phyloP scores from a whole-genome alignment of 2,329 filamentous ascomycete genomes.

The Calonectria montana region DNA sequence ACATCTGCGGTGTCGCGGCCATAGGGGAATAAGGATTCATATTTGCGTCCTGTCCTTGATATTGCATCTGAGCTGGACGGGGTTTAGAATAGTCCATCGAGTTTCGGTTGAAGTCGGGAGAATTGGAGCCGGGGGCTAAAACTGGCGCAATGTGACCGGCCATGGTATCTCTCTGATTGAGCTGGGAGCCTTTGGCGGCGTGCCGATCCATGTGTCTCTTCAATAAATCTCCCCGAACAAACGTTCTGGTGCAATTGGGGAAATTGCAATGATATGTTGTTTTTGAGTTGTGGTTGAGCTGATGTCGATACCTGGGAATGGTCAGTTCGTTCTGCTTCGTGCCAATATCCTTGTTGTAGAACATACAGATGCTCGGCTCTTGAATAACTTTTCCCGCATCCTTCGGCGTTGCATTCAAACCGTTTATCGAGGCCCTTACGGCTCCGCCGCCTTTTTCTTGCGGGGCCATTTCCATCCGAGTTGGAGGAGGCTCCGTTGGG shows the following conservation, averaged over 20 bases:
- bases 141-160: constrained; percentile 50
- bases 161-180: constrained; percentile 76
- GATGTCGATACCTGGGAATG: constrained; percentile 78
- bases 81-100: constrained; percentile 54
- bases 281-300: constrained; percentile 95
- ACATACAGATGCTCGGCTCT: constrained; percentile 91
- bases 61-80: constrained; percentile 55
- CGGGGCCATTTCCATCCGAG: constrained; percentile 64
- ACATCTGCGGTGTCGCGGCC: constrained; percentile 54
- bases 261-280: constrained; percentile 96
- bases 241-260: constrained; percentile 88
- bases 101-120: constrained; percentile 59
- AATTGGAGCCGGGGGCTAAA: constrained; percentile 56
- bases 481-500: constrained; percentile 61
- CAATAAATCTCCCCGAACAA: constrained; percentile 93
- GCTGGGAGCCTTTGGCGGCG: constrained; percentile 80
- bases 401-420: constrained; percentile 85
- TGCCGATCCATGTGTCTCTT: constrained; percentile 86
- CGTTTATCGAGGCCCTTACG: constrained; percentile 84
- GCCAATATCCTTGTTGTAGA: constrained; percentile 28
- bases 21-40: constrained; percentile 61
- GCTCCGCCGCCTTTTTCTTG: constrained; percentile 77
- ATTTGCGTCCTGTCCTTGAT: constrained; percentile 58
- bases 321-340: constrained; percentile 20
- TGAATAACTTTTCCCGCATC: constrained; percentile 96